A percentile compares a stretch with the other conserved stretches of the same genome.
Evolutionary conservation across 306 rosid genomes (phyloP).

Genomic region (Chamaecrista fasciculata): DNA sequence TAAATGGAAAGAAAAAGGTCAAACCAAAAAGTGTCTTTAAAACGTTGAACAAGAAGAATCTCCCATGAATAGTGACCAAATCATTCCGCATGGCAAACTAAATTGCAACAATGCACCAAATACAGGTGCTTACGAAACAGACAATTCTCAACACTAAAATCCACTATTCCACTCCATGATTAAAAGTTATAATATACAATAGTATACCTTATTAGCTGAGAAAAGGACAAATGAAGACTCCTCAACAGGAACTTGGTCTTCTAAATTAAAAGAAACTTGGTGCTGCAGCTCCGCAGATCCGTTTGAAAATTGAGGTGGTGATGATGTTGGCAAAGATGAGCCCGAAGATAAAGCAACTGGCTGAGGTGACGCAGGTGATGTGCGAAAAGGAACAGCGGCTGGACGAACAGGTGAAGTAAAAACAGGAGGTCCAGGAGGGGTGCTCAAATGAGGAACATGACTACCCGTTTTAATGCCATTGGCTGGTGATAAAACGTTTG

Average conservation of each 20-base stretch:
- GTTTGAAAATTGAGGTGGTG: constrained; percentile 57
- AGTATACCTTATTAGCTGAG: constrained; percentile 80
- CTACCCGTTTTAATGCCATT: constrained; percentile 66
- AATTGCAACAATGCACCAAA: neutral
- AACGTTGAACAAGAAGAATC: neutral
- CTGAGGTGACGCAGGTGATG: constrained; percentile 94
- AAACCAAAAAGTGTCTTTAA: constrained; percentile 6
- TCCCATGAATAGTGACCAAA: neutral
- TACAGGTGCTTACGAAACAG: neutral
- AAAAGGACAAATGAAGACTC: constrained; percentile 79
- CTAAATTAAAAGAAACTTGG: constrained; percentile 50
- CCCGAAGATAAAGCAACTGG: constrained; percentile 71
- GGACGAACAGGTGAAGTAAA: constrained; percentile 94
- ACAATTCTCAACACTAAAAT: neutral
- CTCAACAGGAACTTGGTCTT: constrained; percentile 43
- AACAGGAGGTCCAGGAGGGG: constrained; percentile 98
- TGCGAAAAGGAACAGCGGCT: constrained; percentile 88
- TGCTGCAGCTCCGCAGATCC: constrained; percentile 56
- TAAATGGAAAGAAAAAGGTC: constrained; percentile 29
- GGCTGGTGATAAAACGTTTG: constrained; percentile 50
- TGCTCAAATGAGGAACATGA: constrained; percentile 80
- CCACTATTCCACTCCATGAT: neutral
- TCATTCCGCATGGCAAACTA: neutral
- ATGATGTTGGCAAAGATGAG: constrained; percentile 63
- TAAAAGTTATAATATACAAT: constrained; percentile 24